Percentiles rank a stretch among this genome's conserved stretches.
Evolutionary conservation across 225 moss, liverwort and hornwort species (phyloP).

Genomic region (Polytrichum formosum): DNA sequence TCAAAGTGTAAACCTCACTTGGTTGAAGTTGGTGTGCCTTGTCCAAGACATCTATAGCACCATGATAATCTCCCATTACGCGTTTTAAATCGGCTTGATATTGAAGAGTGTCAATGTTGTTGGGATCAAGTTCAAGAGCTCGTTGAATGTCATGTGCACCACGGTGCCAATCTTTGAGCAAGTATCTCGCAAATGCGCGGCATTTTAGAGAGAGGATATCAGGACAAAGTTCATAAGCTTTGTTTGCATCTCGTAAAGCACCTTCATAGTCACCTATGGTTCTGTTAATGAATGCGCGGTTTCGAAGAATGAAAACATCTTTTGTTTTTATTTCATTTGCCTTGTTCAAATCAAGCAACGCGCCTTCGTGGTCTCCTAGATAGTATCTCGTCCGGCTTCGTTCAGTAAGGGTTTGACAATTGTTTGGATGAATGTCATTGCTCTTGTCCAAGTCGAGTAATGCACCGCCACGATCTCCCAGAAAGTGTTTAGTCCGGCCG

Average conservation of each 20-base stretch:
- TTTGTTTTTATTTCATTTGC: background rate
- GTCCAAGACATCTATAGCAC: background rate
- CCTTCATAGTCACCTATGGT: background rate
- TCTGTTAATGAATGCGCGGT: background rate
- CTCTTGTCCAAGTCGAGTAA: background rate
- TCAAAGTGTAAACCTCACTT: background rate
- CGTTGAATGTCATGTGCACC: background rate
- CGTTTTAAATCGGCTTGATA: background rate
- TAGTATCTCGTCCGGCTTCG: background rate
- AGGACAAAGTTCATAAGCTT: constrained; percentile 1
- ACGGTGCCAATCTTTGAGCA: background rate
- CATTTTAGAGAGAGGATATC: background rate
- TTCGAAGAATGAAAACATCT: background rate
- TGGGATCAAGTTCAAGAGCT: constrained; percentile 2
- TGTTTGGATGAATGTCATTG: background rate
- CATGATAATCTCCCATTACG: background rate
- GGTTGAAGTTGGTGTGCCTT: constrained; percentile 3
- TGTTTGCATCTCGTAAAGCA: background rate
- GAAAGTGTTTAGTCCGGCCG: too few relatives aligned
- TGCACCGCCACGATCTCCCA: too few relatives aligned
- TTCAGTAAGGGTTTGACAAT: background rate
- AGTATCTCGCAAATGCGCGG: background rate
- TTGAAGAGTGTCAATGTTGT: background rate
- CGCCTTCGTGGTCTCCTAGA: background rate
- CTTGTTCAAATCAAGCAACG: background rate